Base-by-base conservation (phyloP, 352 stramenopile genomes). In the Globisporangium emineosum region DNA sequence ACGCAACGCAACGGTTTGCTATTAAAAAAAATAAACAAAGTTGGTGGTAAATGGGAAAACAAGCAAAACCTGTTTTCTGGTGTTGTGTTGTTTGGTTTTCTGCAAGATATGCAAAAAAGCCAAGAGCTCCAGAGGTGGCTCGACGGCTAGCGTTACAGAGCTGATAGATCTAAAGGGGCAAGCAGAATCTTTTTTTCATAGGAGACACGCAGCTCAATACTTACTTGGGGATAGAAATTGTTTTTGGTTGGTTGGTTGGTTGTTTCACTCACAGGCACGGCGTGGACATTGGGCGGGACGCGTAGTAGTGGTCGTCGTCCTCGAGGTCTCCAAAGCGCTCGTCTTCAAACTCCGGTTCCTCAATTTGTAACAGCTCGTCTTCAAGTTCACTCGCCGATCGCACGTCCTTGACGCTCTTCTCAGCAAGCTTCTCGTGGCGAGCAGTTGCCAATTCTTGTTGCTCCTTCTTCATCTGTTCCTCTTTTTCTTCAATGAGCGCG, bases 281-380 rank as follows among this genome's bases (percentile, higher is more conserved):
- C n/a, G 53, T 57, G 29, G 62, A 67, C 53, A 60, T 67, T 12
- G 42, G 32, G 10, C 56, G 62, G 62, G 57, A 67, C 53, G 62
- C 30, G 32, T 67, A 67, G 62, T 67, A 67, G 53, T 67, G 54
- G 30, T 67, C 62, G 42, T 67, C 62, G 43, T 67, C 61, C 21
- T 67, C 62, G 4, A 62, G 40, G 8, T 61, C 54, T n/a, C 62
- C 54, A 17, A 57, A 61, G 42, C 53, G n/a, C n/a, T 56, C 53
- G n/a, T 62, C 62, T 23, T 61, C 61, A 50, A 62, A 57, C 21
- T 67, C 62, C 0, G 60, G 35, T 17, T 65, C 60, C 21, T 51
- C 57, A 6, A 29, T 55, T 3, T 62, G 23, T n/a, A 50, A 32
- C 50, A 58, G 35, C 35, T 23, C 50, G 33, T 67, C 53, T 15